These are phyloP conservation scores for Apophysomyces elegans DNA, from an alignment of 371 early-diverging fungal genomes.

Conservation along the genomic window DNA sequence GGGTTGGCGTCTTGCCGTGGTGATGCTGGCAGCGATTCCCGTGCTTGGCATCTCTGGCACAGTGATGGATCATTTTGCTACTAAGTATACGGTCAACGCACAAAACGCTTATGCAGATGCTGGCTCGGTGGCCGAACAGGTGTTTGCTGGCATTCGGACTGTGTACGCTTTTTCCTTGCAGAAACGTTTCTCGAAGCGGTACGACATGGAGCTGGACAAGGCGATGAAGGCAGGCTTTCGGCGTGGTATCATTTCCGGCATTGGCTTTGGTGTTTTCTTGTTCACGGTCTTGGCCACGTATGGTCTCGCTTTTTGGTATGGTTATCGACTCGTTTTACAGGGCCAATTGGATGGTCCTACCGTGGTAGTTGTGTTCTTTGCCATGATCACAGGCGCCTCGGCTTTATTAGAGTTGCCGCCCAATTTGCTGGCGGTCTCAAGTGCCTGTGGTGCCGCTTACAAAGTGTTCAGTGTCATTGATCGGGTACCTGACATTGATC, in stretches of 20 bases:
- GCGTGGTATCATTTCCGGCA: constrained; percentile 56
- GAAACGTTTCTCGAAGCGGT: constrained; percentile 67
- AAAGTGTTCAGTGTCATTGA: constrained; percentile 79
- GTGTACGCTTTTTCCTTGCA: constrained; percentile 86
- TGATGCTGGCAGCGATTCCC: constrained; percentile 77
- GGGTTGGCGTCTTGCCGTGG: constrained; percentile 83
- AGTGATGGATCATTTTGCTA: constrained; percentile 73
- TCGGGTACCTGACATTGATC: constrained; percentile 70
- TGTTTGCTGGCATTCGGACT: constrained; percentile 85
- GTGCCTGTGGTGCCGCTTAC: constrained; percentile 69
- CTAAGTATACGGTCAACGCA: constrained; percentile 45
- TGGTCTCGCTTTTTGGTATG: constrained; percentile 84
- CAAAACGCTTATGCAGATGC: constrained; percentile 53
- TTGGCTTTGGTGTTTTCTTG: constrained; percentile 67
- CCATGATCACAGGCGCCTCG: constrained; percentile 64
- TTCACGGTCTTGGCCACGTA: constrained; percentile 70
- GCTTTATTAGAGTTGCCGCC: constrained; percentile 56
- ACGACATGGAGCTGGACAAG: constrained; percentile 54
- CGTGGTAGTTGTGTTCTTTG: constrained; percentile 70
- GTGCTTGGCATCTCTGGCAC: constrained; percentile 54
- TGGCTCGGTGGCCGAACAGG: constrained; percentile 64
- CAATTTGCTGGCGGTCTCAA: constrained; percentile 59
- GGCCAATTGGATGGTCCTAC: constrained; percentile 48
- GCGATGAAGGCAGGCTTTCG: constrained; percentile 63
- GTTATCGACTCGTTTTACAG: constrained; percentile 58